Evolutionary conservation across 2,329 filamentous ascomycete species (phyloP), one percentile per base, ranked within the genome.

Genomic region (Claviceps fusiformis): DNA sequence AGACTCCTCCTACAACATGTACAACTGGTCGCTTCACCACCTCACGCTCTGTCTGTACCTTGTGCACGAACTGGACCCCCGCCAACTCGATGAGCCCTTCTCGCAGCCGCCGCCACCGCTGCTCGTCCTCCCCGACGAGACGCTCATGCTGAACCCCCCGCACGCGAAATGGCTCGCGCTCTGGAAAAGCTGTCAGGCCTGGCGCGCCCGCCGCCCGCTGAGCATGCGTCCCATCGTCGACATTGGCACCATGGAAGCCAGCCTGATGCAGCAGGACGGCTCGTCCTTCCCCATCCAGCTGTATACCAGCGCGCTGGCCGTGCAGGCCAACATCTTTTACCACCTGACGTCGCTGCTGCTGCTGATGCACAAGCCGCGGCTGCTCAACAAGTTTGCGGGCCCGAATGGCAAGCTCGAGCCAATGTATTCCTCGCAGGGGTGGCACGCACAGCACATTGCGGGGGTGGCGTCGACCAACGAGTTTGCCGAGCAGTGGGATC

Each of bases 401-500:
- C 39, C 39, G 39, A 11, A 43, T n/a, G 15, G 17, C 39, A 43
- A 43, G 39, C 53, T 51, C 37, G 53, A 54, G 24, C 48, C 54
- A 0, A 50, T 54, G 33, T 46, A 52, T 3, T 31, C 53, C 3
- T 64, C 62, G 5, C 56, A 55, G 15, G 64, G 62, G 39, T 60
- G 66, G 66, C 66, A 68, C 31, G 63, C 60, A 2, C 65, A 67
- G 35, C 64, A 62, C 1, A 62, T 67, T 7, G 66, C 65, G 0
- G 65, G 65, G 3, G 52, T 65, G 6, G 62, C 60, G 15, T 54
- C 60, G 0, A 64, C 63, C 51, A 68, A 68, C 39, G 64, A 59
- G 17, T 67, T 66, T 44, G 56, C 59, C 0, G 66, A 67, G 52
- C 66, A 67, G 24, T 68, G 66, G 66, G 66, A 68, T 43, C 66